Percentiles rank a stretch among this genome's conserved stretches.
phyloP scores from a whole-genome alignment of 129 eudicot genomes.

The Pseudognaphalium luteoalbum region DNA sequence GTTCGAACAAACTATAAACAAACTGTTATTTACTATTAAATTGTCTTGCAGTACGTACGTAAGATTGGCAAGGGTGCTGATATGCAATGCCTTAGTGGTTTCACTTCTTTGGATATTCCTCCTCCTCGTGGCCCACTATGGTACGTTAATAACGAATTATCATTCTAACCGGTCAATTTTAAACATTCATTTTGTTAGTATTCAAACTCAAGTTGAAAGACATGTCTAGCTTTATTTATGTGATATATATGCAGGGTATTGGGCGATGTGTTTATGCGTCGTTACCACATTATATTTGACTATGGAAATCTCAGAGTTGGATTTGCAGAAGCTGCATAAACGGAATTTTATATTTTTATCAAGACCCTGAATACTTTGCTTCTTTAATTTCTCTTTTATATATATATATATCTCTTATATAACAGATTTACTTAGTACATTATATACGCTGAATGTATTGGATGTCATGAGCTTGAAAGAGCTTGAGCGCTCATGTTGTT shows the following conservation, averaged over 20 bases:
- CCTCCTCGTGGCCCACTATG: conserved; percentile 54
- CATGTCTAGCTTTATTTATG: conserved; percentile 2
- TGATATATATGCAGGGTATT: conserved; percentile 55
- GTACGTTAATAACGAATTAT: conserved; percentile 25
- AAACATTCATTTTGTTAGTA: neutral
- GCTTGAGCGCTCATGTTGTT: no score
- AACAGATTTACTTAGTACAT: no score
- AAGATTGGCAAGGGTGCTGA: conserved; percentile 43
- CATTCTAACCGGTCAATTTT: neutral
- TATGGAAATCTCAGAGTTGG: conserved; percentile 69
- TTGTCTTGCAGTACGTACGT: conserved; percentile 43
- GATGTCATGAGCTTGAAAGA: no score
- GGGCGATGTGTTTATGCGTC: conserved; percentile 93
- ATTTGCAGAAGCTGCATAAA: conserved; percentile 77
- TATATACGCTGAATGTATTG: no score
- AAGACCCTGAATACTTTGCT: neutral
- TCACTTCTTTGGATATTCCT: conserved; percentile 45
- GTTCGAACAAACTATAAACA: neutral
- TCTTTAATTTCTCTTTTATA: no score
- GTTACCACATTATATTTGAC: conserved; percentile 84
- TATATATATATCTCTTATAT: no score
- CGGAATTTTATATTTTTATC: neutral
- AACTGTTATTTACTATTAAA: neutral
- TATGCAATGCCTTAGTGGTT: conserved; percentile 46
- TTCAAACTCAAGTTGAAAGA: neutral